Evolutionary conservation across 2,329 filamentous ascomycete genomes (phyloP).

Genomic region (Penicillium sp.): DNA sequence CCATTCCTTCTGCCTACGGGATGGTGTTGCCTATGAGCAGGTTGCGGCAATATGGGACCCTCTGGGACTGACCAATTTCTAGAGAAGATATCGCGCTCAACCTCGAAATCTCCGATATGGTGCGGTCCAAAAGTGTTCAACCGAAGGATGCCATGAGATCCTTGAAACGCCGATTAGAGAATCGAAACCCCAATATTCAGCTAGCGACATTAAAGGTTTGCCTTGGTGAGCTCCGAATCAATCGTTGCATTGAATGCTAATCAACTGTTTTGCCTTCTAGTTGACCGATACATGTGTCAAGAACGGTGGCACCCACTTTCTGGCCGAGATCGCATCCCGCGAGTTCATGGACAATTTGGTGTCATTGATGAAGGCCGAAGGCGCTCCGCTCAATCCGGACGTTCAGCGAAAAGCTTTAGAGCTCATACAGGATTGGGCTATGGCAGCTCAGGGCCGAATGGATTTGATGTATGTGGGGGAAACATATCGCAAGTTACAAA

Average conservation of each 20-base stretch:
- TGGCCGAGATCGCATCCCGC: conserved; percentile 90
- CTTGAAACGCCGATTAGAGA: conserved; percentile 88
- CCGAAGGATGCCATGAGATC: conserved; percentile 98
- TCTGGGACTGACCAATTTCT: conserved; percentile 16
- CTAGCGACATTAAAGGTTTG: conserved; percentile 87
- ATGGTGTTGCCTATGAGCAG: background rate
- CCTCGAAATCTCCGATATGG: conserved; percentile 96
- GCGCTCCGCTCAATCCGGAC: conserved; percentile 75
- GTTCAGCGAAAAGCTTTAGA: conserved; percentile 91
- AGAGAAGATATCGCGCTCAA: conserved; percentile 97
- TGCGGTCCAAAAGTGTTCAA: conserved; percentile 95
- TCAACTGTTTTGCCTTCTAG: conserved; percentile 45
- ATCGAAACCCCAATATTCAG: conserved; percentile 97
- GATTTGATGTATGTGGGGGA: conserved; percentile 86
- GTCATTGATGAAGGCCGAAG: conserved; percentile 82
- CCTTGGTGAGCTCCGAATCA: conserved; percentile 10
- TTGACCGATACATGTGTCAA: conserved; percentile 98
- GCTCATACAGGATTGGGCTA: conserved; percentile 90
- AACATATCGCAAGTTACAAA: conserved; percentile 79
- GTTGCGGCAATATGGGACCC: background rate
- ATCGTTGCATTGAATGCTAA: conserved; percentile 17
- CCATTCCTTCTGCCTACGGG: conserved; percentile 11
- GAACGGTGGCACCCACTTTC: conserved; percentile 94
- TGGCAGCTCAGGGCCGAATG: conserved; percentile 80
- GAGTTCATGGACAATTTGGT: conserved; percentile 98